phyloP scores from a whole-genome alignment of 805 yeast species.

The Pichia ethanolica region DNA sequence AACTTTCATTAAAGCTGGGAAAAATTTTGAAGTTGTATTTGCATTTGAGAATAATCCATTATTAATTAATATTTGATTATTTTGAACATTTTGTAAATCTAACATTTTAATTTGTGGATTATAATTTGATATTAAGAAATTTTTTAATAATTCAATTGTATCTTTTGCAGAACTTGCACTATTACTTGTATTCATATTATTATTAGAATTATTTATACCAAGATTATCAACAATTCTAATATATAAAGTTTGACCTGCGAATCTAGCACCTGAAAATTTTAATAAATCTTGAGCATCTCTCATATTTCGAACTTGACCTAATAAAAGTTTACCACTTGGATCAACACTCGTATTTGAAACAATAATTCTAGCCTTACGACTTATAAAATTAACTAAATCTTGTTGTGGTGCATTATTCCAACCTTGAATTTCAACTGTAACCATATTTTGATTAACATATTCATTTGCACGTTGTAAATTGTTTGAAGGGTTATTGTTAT shows the following conservation, averaged over 20 bases:
- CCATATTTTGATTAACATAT: conserved; percentile 23
- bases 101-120: conserved; percentile 57
- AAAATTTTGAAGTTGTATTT: conserved; percentile 61
- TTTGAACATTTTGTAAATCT: conserved; percentile 56
- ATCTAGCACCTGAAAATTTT: conserved; percentile 68
- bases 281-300: conserved; percentile 52
- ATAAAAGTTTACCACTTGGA: conserved; percentile 40
- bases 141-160: conserved; percentile 57
- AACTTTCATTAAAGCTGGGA: conserved; percentile 81
- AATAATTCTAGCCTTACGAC: conserved; percentile 54
- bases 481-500: conserved; percentile 13
- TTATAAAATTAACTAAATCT: conserved; percentile 62
- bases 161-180: background rate
- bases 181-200: background rate
- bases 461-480: conserved; percentile 18
- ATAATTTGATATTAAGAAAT: conserved; percentile 60
- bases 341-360: conserved; percentile 48
- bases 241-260: conserved; percentile 65
- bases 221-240: conserved; percentile 33
- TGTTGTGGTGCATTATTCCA: conserved; percentile 76
- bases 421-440: conserved; percentile 57
- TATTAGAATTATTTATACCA: conserved; percentile 19
- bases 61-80: conserved; percentile 50
- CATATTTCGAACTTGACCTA: conserved; percentile 48
- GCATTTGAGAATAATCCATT: conserved; percentile 50